phyloP scores from a whole-genome alignment of 2,329 filamentous ascomycete species.

The Aspergillus sp. region DNA sequence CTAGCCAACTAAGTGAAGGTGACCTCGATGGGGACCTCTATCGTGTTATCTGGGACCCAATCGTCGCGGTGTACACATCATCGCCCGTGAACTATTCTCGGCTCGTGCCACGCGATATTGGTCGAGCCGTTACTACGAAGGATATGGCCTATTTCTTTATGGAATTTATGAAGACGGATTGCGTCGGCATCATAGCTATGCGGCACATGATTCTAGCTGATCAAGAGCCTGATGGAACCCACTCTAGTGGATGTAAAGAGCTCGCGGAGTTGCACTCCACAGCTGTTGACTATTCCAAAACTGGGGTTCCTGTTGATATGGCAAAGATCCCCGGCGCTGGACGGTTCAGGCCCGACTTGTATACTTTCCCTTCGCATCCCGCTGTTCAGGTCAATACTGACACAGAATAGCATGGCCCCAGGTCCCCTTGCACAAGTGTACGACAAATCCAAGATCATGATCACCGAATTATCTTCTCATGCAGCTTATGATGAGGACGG shows the following conservation, averaged over 20 bases:
- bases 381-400: neutral
- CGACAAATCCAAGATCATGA: conserved; percentile 40
- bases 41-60: conserved; percentile 70
- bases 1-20: conserved; percentile 74
- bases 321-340: conserved; percentile 41
- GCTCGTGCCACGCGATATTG: conserved; percentile 56
- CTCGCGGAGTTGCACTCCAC: conserved; percentile 66
- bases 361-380: neutral
- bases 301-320: conserved; percentile 58
- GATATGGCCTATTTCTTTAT: conserved; percentile 82
- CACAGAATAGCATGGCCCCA: conserved; percentile 20
- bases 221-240: conserved; percentile 50
- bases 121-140: conserved; percentile 53
- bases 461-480: conserved; percentile 48
- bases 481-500: conserved; percentile 47
- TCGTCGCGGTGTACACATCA: conserved; percentile 34
- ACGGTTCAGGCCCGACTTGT: conserved; percentile 55
- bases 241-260: conserved; percentile 49
- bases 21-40: conserved; percentile 83
- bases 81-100: conserved; percentile 70
- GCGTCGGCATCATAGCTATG: conserved; percentile 63
- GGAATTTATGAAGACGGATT: conserved; percentile 68
- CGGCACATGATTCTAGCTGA: conserved; percentile 66
- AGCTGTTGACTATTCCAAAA: conserved; percentile 75
- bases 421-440: conserved; percentile 23